These are phyloP conservation scores for Saksenaea vasiformis DNA, from an alignment of 371 early-diverging fungal genomes.

Conservation along the genomic window DNA sequence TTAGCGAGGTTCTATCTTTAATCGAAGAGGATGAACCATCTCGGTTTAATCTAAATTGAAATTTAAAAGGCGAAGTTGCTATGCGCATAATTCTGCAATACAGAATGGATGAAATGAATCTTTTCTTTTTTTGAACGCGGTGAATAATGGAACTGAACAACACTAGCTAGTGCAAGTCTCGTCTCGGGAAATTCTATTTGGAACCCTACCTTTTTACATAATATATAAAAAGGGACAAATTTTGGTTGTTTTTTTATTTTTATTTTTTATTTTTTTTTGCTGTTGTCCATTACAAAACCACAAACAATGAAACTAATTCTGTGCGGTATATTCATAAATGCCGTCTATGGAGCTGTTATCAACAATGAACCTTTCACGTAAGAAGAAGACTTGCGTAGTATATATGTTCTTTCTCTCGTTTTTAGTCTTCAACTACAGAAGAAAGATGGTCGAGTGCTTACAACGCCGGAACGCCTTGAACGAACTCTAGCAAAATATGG, in stretches of 20 bases:
- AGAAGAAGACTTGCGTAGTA: not conserved
- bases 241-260: not conserved
- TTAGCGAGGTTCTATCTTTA: too few relatives aligned
- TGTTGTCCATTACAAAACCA: not conserved
- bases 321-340: not conserved
- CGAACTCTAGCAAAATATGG: constrained; percentile 34
- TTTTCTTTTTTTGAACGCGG: not conserved
- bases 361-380: not conserved
- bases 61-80: not conserved
- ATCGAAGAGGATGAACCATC: too few relatives aligned
- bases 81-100: not conserved
- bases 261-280: not conserved
- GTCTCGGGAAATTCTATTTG: constrained; percentile 2
- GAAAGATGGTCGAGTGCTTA: constrained; percentile 25
- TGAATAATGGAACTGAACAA: not conserved
- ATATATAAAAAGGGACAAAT: not conserved
- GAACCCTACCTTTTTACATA: not conserved
- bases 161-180: not conserved
- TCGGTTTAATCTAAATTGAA: not conserved
- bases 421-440: constrained; percentile 26
- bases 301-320: not conserved
- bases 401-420: not conserved
- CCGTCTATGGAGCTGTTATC: constrained; percentile 1
- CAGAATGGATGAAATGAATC: not conserved
- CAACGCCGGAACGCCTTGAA: constrained; percentile 30